Conservation (phyloP, 495 filamentous ascomycete genomes). For the Cryomyces minteri region DNA sequence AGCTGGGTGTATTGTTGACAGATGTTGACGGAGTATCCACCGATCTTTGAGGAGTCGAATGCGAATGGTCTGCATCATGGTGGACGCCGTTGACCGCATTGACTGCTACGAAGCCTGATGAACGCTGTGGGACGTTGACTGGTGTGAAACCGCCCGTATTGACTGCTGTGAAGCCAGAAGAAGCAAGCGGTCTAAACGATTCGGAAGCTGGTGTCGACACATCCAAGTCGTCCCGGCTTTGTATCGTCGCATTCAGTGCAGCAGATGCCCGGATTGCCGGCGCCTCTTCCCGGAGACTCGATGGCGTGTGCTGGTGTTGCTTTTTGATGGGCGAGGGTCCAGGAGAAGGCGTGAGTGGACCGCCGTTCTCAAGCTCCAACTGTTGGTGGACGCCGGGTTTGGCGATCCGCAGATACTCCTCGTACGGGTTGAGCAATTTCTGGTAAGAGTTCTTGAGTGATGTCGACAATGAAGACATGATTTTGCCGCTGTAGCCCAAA, state of each 20-base stretch:
- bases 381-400: slow-evolving; percentile 97
- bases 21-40: slow-evolving; percentile 34
- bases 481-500: slow-evolving; percentile 96
- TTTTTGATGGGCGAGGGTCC: slow-evolving; percentile 72
- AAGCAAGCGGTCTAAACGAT: slow-evolving; percentile 16
- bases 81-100: slow-evolving; percentile 39
- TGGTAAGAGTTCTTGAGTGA: slow-evolving; percentile 98
- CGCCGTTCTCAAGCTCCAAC: slow-evolving; percentile 82
- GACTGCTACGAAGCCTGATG: slow-evolving; percentile 60
- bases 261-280: slow-evolving; percentile 52
- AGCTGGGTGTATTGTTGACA: slow-evolving; percentile 36
- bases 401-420: slow-evolving; percentile 79
- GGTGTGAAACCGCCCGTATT: slow-evolving; percentile 60
- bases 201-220: slow-evolving; percentile 31
- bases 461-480: slow-evolving; percentile 98
- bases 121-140: slow-evolving; percentile 15
- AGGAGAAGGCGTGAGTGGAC: slow-evolving; percentile 85
- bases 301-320: slow-evolving; percentile 48
- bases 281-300: slow-evolving; percentile 43
- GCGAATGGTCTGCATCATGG: slow-evolving; percentile 29
- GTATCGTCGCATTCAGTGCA: slow-evolving; percentile 45
- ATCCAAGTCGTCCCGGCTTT: slow-evolving; percentile 28
- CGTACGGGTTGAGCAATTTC: slow-evolving; percentile 88
- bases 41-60: slow-evolving; percentile 23
- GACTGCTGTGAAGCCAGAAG: slow-evolving; percentile 66